Evolutionary conservation across 2,329 filamentous ascomycete genomes (phyloP), one percentile per base, ranked within the genome.

Genomic region (Fusarium udum): DNA sequence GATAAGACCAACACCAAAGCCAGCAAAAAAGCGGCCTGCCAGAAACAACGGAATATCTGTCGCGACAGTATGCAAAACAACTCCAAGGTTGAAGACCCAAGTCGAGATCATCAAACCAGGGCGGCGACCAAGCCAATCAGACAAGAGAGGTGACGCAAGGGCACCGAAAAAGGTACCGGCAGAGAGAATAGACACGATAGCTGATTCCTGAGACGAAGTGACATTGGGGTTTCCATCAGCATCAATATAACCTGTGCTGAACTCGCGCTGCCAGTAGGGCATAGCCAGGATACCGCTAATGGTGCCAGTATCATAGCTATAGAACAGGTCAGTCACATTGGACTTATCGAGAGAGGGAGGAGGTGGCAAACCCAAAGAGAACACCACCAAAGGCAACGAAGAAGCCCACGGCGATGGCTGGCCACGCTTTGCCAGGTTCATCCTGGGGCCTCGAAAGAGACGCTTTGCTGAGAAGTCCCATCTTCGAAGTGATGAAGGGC

Each of bases 151-250:
- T 0, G 89, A 90, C 15, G 79, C 81, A n/a, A 95, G 86, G 15
- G 92, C 89, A 39, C 93, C 93, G 72, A 94, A 91, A 82, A 95
- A 95, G 7, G 92, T 94, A 57, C 92, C 92, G 14, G 91, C 91
- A 0, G 92, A 94, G 22, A 95, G 86, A 74, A 94, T 94, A 11
- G 92, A 93, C 34, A 93, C 92, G 64, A 93, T 90, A 39, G 89
- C 85, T 1, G 92, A 92, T 51, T 89, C 85, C 66, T 90, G 85
- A 0, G 85, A 83, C 1, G 91, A 84, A 4, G 84, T 85, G 34
- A 91, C 69, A 52, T 72, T 76, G 5, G 60, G 73, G 24, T 78
- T 67, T 31, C 74, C 75, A 3, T 79, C 53, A 11, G 75, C 46
- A n/a, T 80, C 77, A 22, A 49, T 56, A 52, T 75, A 78, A 13